Evolutionary conservation across 306 rosid species (phyloP).

Genomic region (Elaeagnus macrophylla): DNA sequence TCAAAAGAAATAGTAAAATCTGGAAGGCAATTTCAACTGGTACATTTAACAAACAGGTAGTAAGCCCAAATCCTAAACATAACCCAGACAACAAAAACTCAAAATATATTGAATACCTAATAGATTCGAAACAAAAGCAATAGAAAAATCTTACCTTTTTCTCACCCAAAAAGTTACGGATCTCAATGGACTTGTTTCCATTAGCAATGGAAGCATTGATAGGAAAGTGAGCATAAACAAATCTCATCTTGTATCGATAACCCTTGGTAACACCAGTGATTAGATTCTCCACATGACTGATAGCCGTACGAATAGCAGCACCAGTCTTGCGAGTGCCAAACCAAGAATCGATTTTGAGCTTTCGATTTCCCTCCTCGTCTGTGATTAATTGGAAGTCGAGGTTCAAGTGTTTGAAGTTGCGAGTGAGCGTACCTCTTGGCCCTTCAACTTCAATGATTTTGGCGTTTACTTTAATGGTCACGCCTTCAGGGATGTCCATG

Average conservation of each 20-base stretch:
- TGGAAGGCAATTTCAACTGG: too few relatives aligned
- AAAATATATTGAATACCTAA: not conserved
- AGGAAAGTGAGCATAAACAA: constrained; percentile 74
- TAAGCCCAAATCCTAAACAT: not conserved
- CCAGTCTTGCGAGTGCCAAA: constrained; percentile 65
- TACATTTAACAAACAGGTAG: too few relatives aligned
- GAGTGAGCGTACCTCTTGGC: constrained; percentile 59
- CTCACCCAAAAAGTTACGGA: constrained; percentile 71
- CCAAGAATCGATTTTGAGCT: constrained; percentile 67
- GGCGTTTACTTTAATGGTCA: constrained; percentile 63
- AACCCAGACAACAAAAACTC: not conserved
- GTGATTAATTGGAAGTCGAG: constrained; percentile 60
- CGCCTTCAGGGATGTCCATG: constrained; percentile 18
- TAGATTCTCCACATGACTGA: constrained; percentile 63
- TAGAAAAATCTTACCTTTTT: constrained; percentile 38
- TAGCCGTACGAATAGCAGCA: constrained; percentile 74
- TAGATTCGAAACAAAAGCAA: not conserved
- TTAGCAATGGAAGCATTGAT: constrained; percentile 64
- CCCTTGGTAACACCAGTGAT: constrained; percentile 85
- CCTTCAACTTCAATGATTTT: constrained; percentile 77
- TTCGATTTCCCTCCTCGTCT: constrained; percentile 47
- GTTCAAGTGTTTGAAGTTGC: constrained; percentile 65
- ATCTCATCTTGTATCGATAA: constrained; percentile 78
- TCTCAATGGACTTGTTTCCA: constrained; percentile 17
- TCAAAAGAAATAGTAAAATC: too few relatives aligned